Conservation (phyloP, 495 filamentous ascomycete genomes). For the Apiosordaria backusii region DNA sequence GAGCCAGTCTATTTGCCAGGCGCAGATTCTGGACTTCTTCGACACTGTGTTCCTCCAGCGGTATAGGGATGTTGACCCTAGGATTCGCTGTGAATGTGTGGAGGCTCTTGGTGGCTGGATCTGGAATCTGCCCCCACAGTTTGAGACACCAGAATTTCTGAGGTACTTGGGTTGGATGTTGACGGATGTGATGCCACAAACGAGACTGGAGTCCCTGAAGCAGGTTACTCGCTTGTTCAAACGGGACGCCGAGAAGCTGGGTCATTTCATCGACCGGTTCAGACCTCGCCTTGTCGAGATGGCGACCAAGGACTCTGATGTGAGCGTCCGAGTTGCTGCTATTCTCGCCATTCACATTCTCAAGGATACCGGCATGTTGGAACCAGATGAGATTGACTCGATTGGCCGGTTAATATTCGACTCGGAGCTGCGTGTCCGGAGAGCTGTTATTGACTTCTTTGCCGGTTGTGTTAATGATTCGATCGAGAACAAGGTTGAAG, state of each 20-base stretch:
- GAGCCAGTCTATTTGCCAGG: constrained; percentile 61
- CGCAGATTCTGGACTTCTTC: constrained; percentile 73
- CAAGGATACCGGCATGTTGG: constrained; percentile 78
- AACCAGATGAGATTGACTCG: constrained; percentile 83
- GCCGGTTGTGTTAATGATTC: constrained; percentile 77
- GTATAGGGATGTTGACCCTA: constrained; percentile 88
- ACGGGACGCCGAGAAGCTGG: constrained; percentile 71
- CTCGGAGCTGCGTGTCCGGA: constrained; percentile 73
- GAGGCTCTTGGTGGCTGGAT: constrained; percentile 86
- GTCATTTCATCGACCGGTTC: constrained; percentile 88
- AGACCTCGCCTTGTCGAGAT: constrained; percentile 88
- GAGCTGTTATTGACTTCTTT: constrained; percentile 86
- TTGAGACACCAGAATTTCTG: constrained; percentile 81
- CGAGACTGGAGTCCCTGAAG: constrained; percentile 73
- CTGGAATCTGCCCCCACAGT: constrained; percentile 71
- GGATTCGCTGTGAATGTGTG: constrained; percentile 80
- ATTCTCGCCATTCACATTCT: constrained; percentile 78
- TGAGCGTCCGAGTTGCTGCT: constrained; percentile 68
- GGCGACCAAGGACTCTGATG: constrained; percentile 75
- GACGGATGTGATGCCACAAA: constrained; percentile 66
- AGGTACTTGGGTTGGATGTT: constrained; percentile 95
- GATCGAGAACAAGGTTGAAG: constrained; percentile 74
- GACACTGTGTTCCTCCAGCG: constrained; percentile 90
- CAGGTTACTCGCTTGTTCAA: constrained; percentile 75
- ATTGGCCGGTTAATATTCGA: constrained; percentile 86